phyloP scores from a whole-genome alignment of 768 basidiomycete species.

The Amanita molliuscula region DNA sequence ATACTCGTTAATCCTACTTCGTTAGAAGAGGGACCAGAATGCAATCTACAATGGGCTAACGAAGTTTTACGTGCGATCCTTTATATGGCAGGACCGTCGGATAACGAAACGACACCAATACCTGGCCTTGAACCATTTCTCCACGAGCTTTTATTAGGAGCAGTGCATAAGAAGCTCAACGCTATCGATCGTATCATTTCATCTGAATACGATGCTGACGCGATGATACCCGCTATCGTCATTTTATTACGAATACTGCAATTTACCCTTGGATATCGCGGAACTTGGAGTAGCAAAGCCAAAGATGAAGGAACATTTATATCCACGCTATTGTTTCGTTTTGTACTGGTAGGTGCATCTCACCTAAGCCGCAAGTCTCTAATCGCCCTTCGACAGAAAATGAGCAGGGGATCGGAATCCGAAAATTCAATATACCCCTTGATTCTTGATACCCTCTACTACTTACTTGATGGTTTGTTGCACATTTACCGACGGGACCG shows the following conservation, averaged over 20 bases:
- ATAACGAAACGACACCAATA: conserved; percentile 30
- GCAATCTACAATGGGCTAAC: conserved; percentile 43
- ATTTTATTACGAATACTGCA: conserved; percentile 61
- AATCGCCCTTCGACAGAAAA: conserved; percentile 28
- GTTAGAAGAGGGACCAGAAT: conserved; percentile 17
- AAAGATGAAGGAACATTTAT: conserved; percentile 37
- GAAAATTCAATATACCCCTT: conserved; percentile 54
- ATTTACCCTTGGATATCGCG: conserved; percentile 60
- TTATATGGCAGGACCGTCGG: conserved; percentile 57
- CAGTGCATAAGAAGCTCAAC: conserved; percentile 36
- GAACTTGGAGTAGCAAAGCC: conserved; percentile 40
- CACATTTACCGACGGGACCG: neutral
- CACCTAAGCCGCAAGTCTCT: neutral
- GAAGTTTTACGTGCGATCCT: conserved; percentile 63
- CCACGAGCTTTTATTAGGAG: conserved; percentile 48
- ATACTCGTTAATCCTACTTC: conserved; percentile 30
- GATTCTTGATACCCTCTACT: conserved; percentile 65
- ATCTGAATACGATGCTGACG: neutral
- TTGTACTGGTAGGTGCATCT: conserved; percentile 37
- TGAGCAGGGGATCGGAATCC: conserved; percentile 40
- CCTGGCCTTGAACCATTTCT: conserved; percentile 40
- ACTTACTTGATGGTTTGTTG: conserved; percentile 58
- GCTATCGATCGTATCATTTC: conserved; percentile 17
- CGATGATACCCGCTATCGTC: conserved; percentile 22
- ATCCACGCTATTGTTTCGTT: conserved; percentile 31